Evolutionary conservation across 1,284 basidiomycete genomes (phyloP).

Genomic region (Retiboletus flavoniger): DNA sequence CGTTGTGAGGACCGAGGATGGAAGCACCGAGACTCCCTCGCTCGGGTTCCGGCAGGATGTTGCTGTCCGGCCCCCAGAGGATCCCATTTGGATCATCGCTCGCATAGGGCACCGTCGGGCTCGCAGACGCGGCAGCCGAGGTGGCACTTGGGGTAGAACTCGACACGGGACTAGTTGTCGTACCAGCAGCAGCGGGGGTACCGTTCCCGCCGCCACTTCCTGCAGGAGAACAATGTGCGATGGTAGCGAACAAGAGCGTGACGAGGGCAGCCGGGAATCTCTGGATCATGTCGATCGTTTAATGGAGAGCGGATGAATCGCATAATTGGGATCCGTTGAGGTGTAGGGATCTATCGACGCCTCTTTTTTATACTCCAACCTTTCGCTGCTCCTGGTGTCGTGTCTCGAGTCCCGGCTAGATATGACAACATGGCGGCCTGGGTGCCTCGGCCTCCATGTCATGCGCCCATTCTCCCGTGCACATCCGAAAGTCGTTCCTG

Average conservation of each 20-base stretch:
- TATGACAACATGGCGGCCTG: neutral
- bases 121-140: constrained; percentile 14
- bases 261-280: constrained; percentile 1
- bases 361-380: constrained; percentile 1
- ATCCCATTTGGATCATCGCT: constrained; percentile 29
- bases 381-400: neutral
- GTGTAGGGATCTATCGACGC: neutral
- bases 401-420: no score
- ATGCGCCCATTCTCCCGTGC: neutral
- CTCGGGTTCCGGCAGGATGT: constrained; percentile 33
- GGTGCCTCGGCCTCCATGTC: neutral
- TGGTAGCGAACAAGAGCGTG: constrained; percentile 3
- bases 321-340: neutral
- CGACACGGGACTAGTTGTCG: neutral
- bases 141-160: constrained; percentile 11
- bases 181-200: neutral
- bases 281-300: constrained; percentile 3
- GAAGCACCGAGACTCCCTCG: constrained; percentile 39
- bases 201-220: neutral
- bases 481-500: neutral
- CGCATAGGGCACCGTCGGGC: constrained; percentile 30
- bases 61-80: constrained; percentile 29
- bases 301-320: neutral
- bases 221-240: constrained; percentile 1
- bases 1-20: constrained; percentile 50